These are phyloP conservation scores for Borovskyia barvae DNA, from an alignment of 208 protist genomes.

Conservation along the genomic window DNA sequence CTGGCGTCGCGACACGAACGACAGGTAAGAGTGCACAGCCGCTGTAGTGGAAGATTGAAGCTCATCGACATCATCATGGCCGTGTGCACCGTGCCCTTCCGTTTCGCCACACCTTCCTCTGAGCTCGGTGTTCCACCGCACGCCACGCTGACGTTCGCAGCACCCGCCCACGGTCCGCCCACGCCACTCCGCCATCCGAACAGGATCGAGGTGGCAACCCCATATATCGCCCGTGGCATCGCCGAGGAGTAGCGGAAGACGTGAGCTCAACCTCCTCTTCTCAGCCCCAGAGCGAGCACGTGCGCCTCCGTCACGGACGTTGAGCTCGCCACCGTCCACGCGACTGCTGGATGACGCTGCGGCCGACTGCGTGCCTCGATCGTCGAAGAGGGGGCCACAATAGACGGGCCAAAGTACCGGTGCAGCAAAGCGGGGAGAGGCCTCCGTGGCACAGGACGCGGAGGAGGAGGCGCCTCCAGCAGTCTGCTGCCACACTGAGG, in stretches of 20 bases:
- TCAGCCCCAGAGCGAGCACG: no score
- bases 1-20: slow-evolving; percentile 3
- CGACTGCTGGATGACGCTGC: neutral
- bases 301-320: neutral
- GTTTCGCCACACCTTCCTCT: no score
- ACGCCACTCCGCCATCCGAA: slow-evolving; percentile 14
- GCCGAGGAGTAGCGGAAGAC: slow-evolving; percentile 1
- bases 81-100: no score
- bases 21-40: slow-evolving; percentile 4
- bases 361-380: no score
- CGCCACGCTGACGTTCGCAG: no score
- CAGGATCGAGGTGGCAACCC: slow-evolving; percentile 8
- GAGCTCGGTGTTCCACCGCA: no score
- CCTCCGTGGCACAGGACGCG: neutral
- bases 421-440: neutral
- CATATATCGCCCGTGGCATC: slow-evolving; percentile 3
- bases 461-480: neutral
- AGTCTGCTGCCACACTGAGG: slow-evolving; percentile 6
- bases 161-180: no score
- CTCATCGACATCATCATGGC: no score
- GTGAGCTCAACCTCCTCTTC: no score
- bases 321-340: neutral
- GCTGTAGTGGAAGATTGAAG: no score
- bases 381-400: slow-evolving; percentile 4
- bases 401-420: slow-evolving; percentile 13